Percentiles rank a stretch among this genome's conserved stretches.
phyloP scores from a whole-genome alignment of 2,329 filamentous ascomycete genomes.

The Neurospora crassa region DNA sequence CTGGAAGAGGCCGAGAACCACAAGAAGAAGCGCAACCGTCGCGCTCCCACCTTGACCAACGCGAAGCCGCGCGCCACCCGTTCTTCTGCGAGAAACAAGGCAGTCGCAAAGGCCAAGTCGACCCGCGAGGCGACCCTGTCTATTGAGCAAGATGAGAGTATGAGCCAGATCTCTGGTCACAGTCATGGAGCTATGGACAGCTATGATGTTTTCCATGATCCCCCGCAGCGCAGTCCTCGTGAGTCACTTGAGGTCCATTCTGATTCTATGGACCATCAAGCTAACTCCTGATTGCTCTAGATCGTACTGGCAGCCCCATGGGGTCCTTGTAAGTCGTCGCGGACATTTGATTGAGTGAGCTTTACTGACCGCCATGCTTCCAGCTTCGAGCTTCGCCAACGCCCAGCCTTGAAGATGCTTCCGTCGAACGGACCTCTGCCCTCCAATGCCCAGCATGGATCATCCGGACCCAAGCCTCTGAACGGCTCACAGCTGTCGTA shows the following conservation, averaged over 20 bases:
- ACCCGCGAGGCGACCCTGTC: neutral
- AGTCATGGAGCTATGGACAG: conserved; percentile 8
- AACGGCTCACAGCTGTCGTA: neutral
- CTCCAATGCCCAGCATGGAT: neutral
- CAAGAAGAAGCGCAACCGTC: conserved; percentile 17
- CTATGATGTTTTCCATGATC: conserved; percentile 18
- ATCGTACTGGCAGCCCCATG: conserved; percentile 9
- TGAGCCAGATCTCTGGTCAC: conserved; percentile 5
- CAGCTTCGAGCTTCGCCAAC: conserved; percentile 15
- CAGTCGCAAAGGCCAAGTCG: conserved; percentile 4
- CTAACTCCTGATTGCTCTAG: conserved; percentile 1
- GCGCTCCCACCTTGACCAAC: conserved; percentile 1
- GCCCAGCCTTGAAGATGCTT: conserved; percentile 14
- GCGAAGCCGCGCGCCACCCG: conserved; percentile 6
- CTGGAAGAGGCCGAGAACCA: conserved; percentile 10
- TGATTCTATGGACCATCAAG: neutral
- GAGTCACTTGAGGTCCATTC: conserved; percentile 1
- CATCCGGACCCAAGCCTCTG: neutral
- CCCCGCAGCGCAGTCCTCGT: conserved; percentile 12
- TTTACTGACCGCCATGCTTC: conserved; percentile 5
- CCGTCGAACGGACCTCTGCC: conserved; percentile 8
- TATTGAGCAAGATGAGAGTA: conserved; percentile 3
- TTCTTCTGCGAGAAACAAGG: conserved; percentile 10
- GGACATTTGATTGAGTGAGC: neutral
- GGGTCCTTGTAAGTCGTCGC: conserved; percentile 11